Percentiles rank a stretch among this genome's conserved stretches.
Conservation (phyloP, 257 asterid species). For the Avicennia marina region DNA sequence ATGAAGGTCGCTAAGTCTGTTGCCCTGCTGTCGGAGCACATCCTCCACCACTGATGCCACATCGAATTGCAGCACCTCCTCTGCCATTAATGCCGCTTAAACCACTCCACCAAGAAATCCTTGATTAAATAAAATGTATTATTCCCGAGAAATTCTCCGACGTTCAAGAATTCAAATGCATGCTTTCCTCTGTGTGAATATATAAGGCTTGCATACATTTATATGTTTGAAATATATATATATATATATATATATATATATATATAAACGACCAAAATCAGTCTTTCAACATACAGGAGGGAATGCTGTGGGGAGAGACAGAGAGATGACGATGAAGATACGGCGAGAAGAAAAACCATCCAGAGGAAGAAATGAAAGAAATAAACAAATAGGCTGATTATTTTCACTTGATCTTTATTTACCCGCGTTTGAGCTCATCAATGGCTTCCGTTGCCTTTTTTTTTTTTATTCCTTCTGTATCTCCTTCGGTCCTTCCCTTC, state of each 20-base stretch:
- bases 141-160: slow-evolving; percentile 8
- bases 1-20: slow-evolving; percentile 50
- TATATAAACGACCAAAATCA: too few species aligned
- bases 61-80: slow-evolving; percentile 44
- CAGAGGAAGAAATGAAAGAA: slow-evolving; percentile 11
- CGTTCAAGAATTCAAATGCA: slow-evolving; percentile 30
- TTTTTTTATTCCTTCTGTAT: slow-evolving; percentile 4
- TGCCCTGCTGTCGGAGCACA: slow-evolving; percentile 59
- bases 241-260: too few species aligned
- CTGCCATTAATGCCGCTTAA: slow-evolving; percentile 43
- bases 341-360: slow-evolving; percentile 25
- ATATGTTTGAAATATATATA: not conserved
- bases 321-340: too few species aligned
- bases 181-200: not conserved
- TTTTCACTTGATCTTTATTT: slow-evolving; percentile 18
- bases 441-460: slow-evolving; percentile 12
- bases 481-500: too few species aligned
- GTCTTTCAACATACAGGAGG: too few species aligned
- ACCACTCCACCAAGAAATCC: slow-evolving; percentile 21
- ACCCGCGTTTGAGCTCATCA: slow-evolving; percentile 9
- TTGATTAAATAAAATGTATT: slow-evolving; percentile 15
- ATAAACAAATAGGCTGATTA: slow-evolving; percentile 16
- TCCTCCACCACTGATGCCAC: slow-evolving; percentile 56
- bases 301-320: slow-evolving; percentile 7
- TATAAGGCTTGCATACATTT: not conserved